These are phyloP conservation scores for Alternaria triticimaculans DNA, from an alignment of 2,329 filamentous ascomycete genomes.

Conservation along the genomic window DNA sequence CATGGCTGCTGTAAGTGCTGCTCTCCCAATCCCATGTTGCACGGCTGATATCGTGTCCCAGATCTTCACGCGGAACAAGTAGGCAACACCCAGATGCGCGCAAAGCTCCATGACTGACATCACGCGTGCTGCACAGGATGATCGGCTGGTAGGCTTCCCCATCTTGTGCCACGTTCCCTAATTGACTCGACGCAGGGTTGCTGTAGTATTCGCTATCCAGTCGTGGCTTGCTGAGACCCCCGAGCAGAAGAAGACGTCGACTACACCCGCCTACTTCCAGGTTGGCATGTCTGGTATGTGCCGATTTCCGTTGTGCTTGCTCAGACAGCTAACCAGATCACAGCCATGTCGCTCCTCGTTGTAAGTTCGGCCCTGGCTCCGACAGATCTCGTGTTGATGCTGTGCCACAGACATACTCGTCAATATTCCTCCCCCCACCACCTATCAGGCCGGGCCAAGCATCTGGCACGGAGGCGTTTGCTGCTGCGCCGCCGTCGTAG, in stretches of 20 bases:
- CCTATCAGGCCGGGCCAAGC: constrained; percentile 41
- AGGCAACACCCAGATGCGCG: constrained; percentile 32
- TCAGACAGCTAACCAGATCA: constrained; percentile 13
- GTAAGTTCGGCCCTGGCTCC: constrained; percentile 41
- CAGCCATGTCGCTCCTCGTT: constrained; percentile 55
- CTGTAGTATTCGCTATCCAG: constrained; percentile 76
- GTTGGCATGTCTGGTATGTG: constrained; percentile 79
- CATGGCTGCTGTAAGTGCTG: constrained; percentile 77
- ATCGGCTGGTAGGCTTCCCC: constrained; percentile 63
- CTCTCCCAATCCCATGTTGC: constrained; percentile 20
- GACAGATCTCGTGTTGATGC: constrained; percentile 13
- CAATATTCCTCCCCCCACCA: constrained; percentile 67
- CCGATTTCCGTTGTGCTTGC: neutral
- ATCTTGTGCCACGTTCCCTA: constrained; percentile 11
- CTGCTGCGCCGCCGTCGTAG: constrained; percentile 55
- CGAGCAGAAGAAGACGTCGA: constrained; percentile 67
- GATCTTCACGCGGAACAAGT: constrained; percentile 93
- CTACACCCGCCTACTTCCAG: constrained; percentile 75
- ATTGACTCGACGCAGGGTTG: constrained; percentile 60
- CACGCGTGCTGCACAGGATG: constrained; percentile 55
- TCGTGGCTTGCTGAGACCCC: constrained; percentile 79
- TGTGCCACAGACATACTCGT: constrained; percentile 61
- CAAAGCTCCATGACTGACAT: constrained; percentile 23
- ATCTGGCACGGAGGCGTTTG: constrained; percentile 57
- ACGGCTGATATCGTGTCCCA: constrained; percentile 46